Evolutionary conservation across 306 rosid genomes (phyloP), one percentile per base, ranked within the genome.

Genomic region (Dryas octopetala): DNA sequence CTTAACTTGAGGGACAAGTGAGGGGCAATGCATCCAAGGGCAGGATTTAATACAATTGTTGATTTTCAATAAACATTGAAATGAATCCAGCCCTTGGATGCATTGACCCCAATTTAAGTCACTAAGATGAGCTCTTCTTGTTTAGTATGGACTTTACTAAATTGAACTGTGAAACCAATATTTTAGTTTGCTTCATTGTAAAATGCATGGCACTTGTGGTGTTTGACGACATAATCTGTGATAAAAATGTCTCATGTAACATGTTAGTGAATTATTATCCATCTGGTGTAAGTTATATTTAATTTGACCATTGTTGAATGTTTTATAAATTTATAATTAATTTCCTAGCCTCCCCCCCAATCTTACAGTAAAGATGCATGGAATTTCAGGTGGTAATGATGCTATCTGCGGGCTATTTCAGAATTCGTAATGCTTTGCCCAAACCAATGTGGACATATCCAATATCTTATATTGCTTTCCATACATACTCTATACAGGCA

Each of bases 401-500:
- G 97, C 97, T 96, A 70, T 86, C 98, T 0, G 97, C 98, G 1
- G 99, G 99, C 67, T 96, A 88, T 85, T 96, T 92, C 81, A 84
- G 99, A 88, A 82, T 96, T 78, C 92, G 96, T 80, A 88, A 74
- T 49, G 84, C 92, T 16, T 78, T 96, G 86, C 98, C 99, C 5
- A 78, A 87, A 71, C 92, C 98, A 9, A 70, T 92, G 58, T 96
- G 99, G 99, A 88, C 69, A 70, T 92, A 92, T 81, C 99, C 99
- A 47, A 43, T 90, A 78, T 96, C 99, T 64, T 96, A 92, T 73
- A 71, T 96, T 51, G 87, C 98, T 80, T 96, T 92, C 70, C 98
- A 96, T 76, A 90, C 98, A 2, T 92, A 92, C 76, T 86, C 99
- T 66, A 89, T 96, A 77, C 98, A 92, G 97, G 99, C 88, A 87